Base-by-base conservation (phyloP, 2,329 filamentous ascomycete genomes). In the Lasiodiplodia gonubiensis region DNA sequence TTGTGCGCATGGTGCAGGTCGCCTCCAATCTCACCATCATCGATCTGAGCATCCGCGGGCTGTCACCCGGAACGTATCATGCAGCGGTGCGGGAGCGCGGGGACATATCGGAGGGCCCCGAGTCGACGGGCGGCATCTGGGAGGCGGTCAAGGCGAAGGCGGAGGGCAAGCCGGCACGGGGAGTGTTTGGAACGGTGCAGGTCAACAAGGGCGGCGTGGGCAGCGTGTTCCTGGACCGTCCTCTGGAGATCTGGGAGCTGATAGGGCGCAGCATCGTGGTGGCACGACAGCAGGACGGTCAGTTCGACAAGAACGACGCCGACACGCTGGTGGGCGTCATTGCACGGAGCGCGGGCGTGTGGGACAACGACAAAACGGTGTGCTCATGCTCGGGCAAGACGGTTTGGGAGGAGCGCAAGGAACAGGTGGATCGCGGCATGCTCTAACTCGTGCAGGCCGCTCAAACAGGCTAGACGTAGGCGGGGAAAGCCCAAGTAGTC, bases 331-430 rank as follows among this genome's bases (percentile, higher is more conserved):
- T 97, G 2, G 95, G 95, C 10, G 94, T 99, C 63, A 92, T 99
- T 80, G 95, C 95, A 59, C 86, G 95, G 76, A 97, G 94, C 79
- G 94, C 95, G 18, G 95, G 95, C n/a, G 91, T 97, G 69, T 99
- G 95, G 95, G 94, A 97, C 79, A 97, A 99, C 74, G 93, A 97
- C 78, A 99, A 98, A 86, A 97, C 92, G 54, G 94, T 99, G 6
- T 99, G 95, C 79, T 97, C 93, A 57, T 99, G 95, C 80, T 97
- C 93, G 46, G 95, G 95, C 4, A 98, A 98, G 88, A 98, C 94
- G 67, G 88, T 99, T 12, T 99, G 95, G 95, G 92, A 99, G 80
- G 95, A 99, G 84, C 88, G 95, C 73, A 90, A 90, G 80, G 94
- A 97, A 75, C 92, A 97, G 82, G 89, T 94, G 51, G 85, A 86